Evolutionary conservation across 1,284 basidiomycete genomes (phyloP).

Genomic region (Tilletiaria anomala): DNA sequence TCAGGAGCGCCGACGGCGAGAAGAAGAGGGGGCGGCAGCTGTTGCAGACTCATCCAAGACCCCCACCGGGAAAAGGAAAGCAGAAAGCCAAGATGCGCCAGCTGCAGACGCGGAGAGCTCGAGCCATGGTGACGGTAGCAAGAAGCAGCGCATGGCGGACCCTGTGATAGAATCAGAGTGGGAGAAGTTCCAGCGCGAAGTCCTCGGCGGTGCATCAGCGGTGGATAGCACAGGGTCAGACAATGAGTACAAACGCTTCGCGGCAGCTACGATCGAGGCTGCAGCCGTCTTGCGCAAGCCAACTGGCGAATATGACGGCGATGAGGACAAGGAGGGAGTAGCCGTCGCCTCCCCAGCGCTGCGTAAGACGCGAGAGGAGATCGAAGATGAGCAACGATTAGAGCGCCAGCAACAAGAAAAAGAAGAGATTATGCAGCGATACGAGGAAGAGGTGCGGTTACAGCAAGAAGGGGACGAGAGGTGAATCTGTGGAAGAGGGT

Average conservation of each 20-base stretch:
- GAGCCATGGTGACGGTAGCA: too few relatives aligned
- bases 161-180: constrained; percentile 20
- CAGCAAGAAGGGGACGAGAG: constrained; percentile 27
- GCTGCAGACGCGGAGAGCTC: too few relatives aligned
- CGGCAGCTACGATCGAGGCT: constrained; percentile 16
- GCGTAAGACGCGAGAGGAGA: constrained; percentile 7
- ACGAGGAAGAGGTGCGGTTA: constrained; percentile 24
- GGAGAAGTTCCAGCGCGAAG: constrained; percentile 19
- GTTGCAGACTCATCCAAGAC: too few relatives aligned
- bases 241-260: neutral
- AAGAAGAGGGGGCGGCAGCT: too few relatives aligned
- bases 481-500: too few relatives aligned
- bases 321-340: neutral
- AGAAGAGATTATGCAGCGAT: constrained; percentile 20
- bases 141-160: too few relatives aligned
- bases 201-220: neutral
- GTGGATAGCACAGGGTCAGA: neutral
- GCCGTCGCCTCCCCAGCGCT: constrained; percentile 1
- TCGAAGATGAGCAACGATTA: constrained; percentile 11
- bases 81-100: too few relatives aligned
- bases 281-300: constrained; percentile 11
- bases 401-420: constrained; percentile 17
- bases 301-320: neutral
- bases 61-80: too few relatives aligned
- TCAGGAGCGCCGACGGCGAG: neutral